A percentile compares a stretch with the other conserved stretches of the same genome.
Evolutionary conservation across 2,329 filamentous ascomycete genomes (phyloP).

Genomic region (Claviceps sorghi): DNA sequence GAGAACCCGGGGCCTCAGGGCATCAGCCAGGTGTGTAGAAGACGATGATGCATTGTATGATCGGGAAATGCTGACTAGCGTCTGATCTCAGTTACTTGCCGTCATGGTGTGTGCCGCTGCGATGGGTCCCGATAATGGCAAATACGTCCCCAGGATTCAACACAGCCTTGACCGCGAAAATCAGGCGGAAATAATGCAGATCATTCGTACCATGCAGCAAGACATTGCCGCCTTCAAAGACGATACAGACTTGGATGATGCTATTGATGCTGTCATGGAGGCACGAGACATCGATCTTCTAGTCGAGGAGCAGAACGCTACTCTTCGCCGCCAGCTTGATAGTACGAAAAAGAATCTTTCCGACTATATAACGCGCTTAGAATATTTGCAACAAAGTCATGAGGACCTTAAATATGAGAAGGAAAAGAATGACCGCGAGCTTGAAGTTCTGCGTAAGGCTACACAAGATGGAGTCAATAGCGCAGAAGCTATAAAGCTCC

Average conservation of each 20-base stretch:
- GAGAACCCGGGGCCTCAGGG: conserved; percentile 40
- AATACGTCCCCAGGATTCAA: conserved; percentile 35
- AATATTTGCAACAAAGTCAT: conserved; percentile 45
- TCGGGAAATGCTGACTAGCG: neutral
- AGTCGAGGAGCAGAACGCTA: conserved; percentile 40
- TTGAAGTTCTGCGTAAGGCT: conserved; percentile 34
- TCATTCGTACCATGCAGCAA: conserved; percentile 27
- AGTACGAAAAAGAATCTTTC: conserved; percentile 41
- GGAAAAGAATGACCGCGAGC: conserved; percentile 39
- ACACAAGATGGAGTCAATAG: conserved; percentile 37
- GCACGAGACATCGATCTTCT: conserved; percentile 40
- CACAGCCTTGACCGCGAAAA: conserved; percentile 25
- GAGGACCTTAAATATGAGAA: conserved; percentile 52
- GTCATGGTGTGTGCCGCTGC: conserved; percentile 48
- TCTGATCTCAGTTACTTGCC: conserved; percentile 38
- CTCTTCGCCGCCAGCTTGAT: conserved; percentile 36
- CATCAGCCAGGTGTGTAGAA: conserved; percentile 33
- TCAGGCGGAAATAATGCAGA: conserved; percentile 31
- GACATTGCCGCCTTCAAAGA: conserved; percentile 22
- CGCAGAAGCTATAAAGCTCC: conserved; percentile 35
- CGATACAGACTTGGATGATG: conserved; percentile 25
- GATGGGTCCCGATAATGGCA: conserved; percentile 39
- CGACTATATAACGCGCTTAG: conserved; percentile 43
- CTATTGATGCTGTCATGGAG: conserved; percentile 25
- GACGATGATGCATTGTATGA: conserved; percentile 10